These are phyloP conservation scores for Arachnomyces sp. DNA, from an alignment of 2,329 filamentous ascomycete species.

Conservation along the genomic window DNA sequence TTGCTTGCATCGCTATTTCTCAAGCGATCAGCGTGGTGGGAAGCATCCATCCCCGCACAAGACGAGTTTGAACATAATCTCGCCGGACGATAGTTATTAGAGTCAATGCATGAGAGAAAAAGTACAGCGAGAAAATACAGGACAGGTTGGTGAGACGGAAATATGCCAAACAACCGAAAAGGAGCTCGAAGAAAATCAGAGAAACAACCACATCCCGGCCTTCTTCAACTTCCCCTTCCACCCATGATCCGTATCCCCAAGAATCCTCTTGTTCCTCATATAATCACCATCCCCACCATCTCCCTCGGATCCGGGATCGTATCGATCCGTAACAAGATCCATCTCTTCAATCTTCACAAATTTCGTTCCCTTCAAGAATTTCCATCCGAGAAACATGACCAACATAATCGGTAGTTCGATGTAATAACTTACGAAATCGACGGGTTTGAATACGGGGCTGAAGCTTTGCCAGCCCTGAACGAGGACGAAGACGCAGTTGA, in stretches of 20 bases:
- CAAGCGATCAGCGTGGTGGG: too few species aligned
- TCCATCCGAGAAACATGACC: conserved; percentile 50
- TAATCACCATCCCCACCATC: conserved; percentile 23
- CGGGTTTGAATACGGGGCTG: conserved; percentile 49
- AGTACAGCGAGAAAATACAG: too few species aligned
- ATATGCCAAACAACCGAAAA: conserved; percentile 1
- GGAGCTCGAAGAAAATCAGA: conserved; percentile 16
- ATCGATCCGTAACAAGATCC: conserved; percentile 46
- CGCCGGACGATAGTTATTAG: too few species aligned
- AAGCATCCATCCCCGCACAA: too few species aligned
- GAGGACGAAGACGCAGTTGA: conserved; percentile 55
- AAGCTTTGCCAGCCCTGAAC: conserved; percentile 57
- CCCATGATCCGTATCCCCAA: conserved; percentile 10
- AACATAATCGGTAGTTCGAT: conserved; percentile 56
- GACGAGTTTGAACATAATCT: too few species aligned
- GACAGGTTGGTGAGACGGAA: too few species aligned
- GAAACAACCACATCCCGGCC: conserved; percentile 33
- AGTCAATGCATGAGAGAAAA: too few species aligned
- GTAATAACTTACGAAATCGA: conserved; percentile 58
- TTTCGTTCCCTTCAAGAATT: conserved; percentile 41
- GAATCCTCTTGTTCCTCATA: conserved; percentile 14
- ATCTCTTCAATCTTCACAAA: conserved; percentile 41
- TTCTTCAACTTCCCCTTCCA: conserved; percentile 21
- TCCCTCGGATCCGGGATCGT: conserved; percentile 18
- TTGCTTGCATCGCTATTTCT: too few species aligned